These are phyloP conservation scores for Peronospora destructor DNA, from an alignment of 352 stramenopile species.

Conservation along the genomic window DNA sequence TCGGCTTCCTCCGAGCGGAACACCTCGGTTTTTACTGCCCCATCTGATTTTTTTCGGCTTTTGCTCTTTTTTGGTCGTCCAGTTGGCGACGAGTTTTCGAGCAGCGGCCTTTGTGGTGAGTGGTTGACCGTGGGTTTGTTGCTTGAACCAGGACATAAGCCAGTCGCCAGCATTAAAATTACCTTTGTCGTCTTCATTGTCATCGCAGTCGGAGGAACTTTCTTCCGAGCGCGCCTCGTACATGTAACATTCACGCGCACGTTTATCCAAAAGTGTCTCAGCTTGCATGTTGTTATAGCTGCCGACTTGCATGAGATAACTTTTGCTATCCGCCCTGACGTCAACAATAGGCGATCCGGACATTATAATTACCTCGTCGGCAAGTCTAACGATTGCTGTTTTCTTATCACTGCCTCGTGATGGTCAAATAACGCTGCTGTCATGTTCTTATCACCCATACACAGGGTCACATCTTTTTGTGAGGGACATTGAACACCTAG, in stretches of 20 bases:
- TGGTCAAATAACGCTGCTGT: slow-evolving; percentile 19
- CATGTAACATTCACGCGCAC: slow-evolving; percentile 16
- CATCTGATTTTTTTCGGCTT: neutral
- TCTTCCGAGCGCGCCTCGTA: slow-evolving; percentile 13
- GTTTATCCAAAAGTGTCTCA: slow-evolving; percentile 12
- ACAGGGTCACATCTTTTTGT: slow-evolving; percentile 26
- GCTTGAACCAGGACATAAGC: slow-evolving; percentile 28
- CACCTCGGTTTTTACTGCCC: slow-evolving; percentile 9
- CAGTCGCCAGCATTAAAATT: slow-evolving; percentile 24
- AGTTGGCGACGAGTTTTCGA: slow-evolving; percentile 20
- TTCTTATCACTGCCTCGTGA: slow-evolving; percentile 3
- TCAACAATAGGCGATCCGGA: slow-evolving; percentile 25
- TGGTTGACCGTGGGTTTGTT: slow-evolving; percentile 8
- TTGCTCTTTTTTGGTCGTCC: slow-evolving; percentile 5
- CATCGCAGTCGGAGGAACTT: slow-evolving; percentile 7
- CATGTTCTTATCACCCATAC: slow-evolving; percentile 22
- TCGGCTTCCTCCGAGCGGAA: slow-evolving; percentile 9
- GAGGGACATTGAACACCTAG: slow-evolving; percentile 28
- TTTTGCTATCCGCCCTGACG: slow-evolving; percentile 1
- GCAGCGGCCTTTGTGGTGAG: slow-evolving; percentile 25
- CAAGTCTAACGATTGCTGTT: slow-evolving; percentile 27
- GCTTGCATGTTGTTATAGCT: slow-evolving; percentile 14
- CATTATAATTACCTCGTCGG: slow-evolving; percentile 32
- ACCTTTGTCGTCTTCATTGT: slow-evolving; percentile 8
- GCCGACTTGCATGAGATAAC: slow-evolving; percentile 21